Evolutionary conservation across 1,284 basidiomycete species (phyloP).

Genomic region (Vanrija humicola): DNA sequence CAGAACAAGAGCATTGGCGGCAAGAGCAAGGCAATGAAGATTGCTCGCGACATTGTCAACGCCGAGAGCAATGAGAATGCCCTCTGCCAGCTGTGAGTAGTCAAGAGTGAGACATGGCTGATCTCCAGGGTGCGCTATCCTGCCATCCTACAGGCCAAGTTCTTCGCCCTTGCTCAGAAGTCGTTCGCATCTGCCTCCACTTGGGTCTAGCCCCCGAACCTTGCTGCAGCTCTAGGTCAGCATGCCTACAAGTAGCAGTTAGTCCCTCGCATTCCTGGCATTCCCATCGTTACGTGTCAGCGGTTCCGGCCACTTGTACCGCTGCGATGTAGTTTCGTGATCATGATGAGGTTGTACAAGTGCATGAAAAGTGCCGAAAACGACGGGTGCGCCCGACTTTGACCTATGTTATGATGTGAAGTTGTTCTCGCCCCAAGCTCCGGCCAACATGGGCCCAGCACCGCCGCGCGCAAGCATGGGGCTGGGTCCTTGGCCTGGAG

Average conservation of each 20-base stretch:
- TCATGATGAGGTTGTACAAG: neutral
- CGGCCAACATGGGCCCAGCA: constrained; percentile 7
- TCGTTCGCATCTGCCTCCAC: too few relatives aligned
- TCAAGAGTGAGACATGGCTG: neutral
- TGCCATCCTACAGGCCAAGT: constrained; percentile 21
- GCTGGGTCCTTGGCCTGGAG: neutral
- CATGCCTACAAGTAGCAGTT: too few relatives aligned
- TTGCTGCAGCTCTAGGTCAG: too few relatives aligned
- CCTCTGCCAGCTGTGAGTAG: constrained; percentile 21
- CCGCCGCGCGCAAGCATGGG: constrained; percentile 1
- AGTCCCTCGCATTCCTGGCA: too few relatives aligned
- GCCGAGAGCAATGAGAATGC: constrained; percentile 18
- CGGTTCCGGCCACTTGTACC: too few relatives aligned
- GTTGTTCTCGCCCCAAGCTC: constrained; percentile 3
- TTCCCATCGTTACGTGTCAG: too few relatives aligned
- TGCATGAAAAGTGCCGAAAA: neutral
- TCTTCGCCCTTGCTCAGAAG: too few relatives aligned
- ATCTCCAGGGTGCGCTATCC: constrained; percentile 20
- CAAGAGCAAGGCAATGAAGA: constrained; percentile 16
- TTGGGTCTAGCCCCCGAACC: too few relatives aligned
- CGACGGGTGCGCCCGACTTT: neutral
- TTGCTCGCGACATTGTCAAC: constrained; percentile 18
- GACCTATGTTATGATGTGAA: neutral
- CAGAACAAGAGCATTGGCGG: neutral
- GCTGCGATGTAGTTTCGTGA: neutral